Conservation (phyloP, 2,329 filamentous ascomycete genomes). For the Byssothecium circinans region DNA sequence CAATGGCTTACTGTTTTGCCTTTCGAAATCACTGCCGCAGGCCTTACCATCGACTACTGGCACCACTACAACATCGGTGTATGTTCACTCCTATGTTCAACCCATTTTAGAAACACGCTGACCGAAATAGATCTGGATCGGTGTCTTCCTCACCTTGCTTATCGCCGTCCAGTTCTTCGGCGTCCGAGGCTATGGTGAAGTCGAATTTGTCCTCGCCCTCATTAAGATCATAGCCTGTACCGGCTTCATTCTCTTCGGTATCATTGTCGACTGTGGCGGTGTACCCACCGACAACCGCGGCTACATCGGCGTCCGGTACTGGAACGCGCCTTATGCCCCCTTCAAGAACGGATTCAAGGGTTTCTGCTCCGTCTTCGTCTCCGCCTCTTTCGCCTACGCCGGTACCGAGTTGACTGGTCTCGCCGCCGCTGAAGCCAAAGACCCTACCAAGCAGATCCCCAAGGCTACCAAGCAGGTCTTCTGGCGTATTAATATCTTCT, state of each 20-base stretch:
- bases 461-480: conserved; percentile 48
- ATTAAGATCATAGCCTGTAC: conserved; percentile 62
- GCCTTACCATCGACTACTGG: conserved; percentile 38
- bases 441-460: conserved; percentile 52
- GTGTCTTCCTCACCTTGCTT: conserved; percentile 32
- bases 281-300: conserved; percentile 58
- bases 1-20: conserved; percentile 36
- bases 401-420: conserved; percentile 64
- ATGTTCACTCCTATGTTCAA: background rate
- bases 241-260: conserved; percentile 67
- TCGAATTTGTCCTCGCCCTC: conserved; percentile 61
- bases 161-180: conserved; percentile 36
- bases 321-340: conserved; percentile 56
- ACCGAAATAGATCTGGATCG: conserved; percentile 30
- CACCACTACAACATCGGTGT: conserved; percentile 21
- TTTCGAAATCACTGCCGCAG: conserved; percentile 40
- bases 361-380: conserved; percentile 64
- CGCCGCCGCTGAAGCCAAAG: conserved; percentile 58
- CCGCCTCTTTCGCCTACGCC: conserved; percentile 62
- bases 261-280: conserved; percentile 61
- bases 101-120: conserved; percentile 6
- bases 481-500: conserved; percentile 49
- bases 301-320: conserved; percentile 63
- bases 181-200: conserved; percentile 39
- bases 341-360: conserved; percentile 62